Evolutionary conservation across 768 basidiomycete species (phyloP).

Genomic region (Russula emetica): DNA sequence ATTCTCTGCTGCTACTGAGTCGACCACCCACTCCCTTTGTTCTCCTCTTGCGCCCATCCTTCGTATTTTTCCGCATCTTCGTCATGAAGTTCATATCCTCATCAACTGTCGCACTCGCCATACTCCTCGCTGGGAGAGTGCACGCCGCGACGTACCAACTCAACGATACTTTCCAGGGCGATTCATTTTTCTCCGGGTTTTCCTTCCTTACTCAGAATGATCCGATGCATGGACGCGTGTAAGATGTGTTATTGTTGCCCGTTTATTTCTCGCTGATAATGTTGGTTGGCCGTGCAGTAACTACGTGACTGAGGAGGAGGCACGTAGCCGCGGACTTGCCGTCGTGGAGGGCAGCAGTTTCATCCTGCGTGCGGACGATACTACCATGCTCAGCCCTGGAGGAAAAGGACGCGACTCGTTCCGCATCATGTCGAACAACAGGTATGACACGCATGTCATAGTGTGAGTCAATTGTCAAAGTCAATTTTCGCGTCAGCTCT

Average conservation of each 20-base stretch:
- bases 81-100: slow-evolving; percentile 2
- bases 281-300: slow-evolving; percentile 31
- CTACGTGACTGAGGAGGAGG: slow-evolving; percentile 47
- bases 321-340: slow-evolving; percentile 52
- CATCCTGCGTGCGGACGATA: slow-evolving; percentile 53
- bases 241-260: slow-evolving; percentile 26
- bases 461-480: slow-evolving; percentile 39
- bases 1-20: neutral
- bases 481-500: neutral
- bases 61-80: neutral
- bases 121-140: slow-evolving; percentile 36
- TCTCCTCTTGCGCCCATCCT: neutral
- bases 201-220: slow-evolving; percentile 47
- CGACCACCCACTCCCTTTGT: neutral
- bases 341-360: slow-evolving; percentile 50
- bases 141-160: slow-evolving; percentile 45
- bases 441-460: slow-evolving; percentile 50
- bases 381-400: slow-evolving; percentile 41
- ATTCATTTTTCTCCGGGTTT: slow-evolving; percentile 51
- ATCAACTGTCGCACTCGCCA: neutral
- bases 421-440: slow-evolving; percentile 49
- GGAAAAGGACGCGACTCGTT: slow-evolving; percentile 59
- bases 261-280: neutral
- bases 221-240: slow-evolving; percentile 68
- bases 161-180: slow-evolving; percentile 44